These are phyloP conservation scores for Penicillium verhagenii DNA, from an alignment of 495 filamentous ascomycete genomes.

Conservation along the genomic window DNA sequence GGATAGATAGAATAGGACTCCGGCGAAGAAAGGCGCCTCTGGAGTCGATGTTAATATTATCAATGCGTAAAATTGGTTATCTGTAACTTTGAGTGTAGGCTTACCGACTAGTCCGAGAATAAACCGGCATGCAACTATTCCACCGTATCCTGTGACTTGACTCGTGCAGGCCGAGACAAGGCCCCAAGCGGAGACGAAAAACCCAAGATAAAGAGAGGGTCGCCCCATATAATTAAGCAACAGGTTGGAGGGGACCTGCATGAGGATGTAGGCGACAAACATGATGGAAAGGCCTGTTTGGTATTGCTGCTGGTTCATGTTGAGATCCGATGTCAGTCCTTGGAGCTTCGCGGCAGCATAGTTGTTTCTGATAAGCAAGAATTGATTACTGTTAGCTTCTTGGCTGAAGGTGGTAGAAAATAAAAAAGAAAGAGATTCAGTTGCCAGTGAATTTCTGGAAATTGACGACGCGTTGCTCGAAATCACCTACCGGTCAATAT, in stretches of 20 bases:
- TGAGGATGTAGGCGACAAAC: conserved; percentile 50
- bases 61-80: too few relatives aligned
- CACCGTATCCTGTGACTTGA: conserved; percentile 45
- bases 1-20: conserved; percentile 50
- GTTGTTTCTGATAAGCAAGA: conserved; percentile 37
- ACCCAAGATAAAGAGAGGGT: conserved; percentile 42
- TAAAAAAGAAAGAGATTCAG: too few relatives aligned
- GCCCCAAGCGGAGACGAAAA: conserved; percentile 52
- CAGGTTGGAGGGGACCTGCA: conserved; percentile 55
- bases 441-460: too few relatives aligned
- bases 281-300: conserved; percentile 45
- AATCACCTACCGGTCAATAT: conserved; percentile 42
- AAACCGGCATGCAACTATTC: conserved; percentile 51
- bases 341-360: conserved; percentile 51
- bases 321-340: conserved; percentile 43
- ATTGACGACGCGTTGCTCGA: too few relatives aligned
- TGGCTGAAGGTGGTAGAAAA: too few relatives aligned
- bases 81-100: not conserved
- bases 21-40: conserved; percentile 47
- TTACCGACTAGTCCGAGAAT: conserved; percentile 41
- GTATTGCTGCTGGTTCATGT: conserved; percentile 38
- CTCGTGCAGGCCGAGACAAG: conserved; percentile 47
- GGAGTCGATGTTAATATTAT: not conserved
- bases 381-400: too few relatives aligned
- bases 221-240: conserved; percentile 53